These are phyloP conservation scores for Platanthera guangdongensis DNA, from an alignment of 106 monocot species.

Conservation along the genomic window DNA sequence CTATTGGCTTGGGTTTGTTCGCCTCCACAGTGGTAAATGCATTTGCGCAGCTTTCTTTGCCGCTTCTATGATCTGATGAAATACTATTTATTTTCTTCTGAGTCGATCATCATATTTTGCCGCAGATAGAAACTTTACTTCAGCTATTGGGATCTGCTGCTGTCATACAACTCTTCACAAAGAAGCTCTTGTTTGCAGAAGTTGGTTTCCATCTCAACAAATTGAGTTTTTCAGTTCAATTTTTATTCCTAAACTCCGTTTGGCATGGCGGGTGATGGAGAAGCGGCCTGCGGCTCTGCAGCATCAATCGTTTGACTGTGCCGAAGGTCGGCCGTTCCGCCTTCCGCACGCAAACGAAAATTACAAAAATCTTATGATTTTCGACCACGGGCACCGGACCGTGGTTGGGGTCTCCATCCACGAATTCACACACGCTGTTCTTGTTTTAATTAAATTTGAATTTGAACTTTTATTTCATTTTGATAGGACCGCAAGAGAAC, in stretches of 20 bases:
- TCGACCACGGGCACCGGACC: no score
- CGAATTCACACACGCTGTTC: no score
- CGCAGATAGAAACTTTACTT: conserved; percentile 85
- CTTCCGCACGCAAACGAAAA: no score
- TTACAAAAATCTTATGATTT: no score
- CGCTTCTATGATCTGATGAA: neutral
- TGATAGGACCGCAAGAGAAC: conserved; percentile 76
- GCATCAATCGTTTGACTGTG: neutral
- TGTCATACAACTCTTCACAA: conserved; percentile 62
- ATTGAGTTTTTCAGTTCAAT: neutral
- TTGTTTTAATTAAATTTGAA: neutral
- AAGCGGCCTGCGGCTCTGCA: neutral
- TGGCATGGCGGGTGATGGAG: no score
- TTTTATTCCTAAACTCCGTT: neutral
- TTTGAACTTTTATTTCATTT: conserved; percentile 4
- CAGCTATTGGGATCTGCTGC: conserved; percentile 93
- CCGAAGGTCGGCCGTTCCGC: no score
- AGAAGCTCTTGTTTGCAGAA: conserved; percentile 79
- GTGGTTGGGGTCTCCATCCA: no score
- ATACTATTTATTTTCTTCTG: neutral
- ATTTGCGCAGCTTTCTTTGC: neutral
- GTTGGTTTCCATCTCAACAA: conserved; percentile 25
- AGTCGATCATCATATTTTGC: conserved; percentile 1
- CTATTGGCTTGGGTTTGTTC: conserved; percentile 65
- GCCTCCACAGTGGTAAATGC: conserved; percentile 67